phyloP scores from a whole-genome alignment of 1,139 yeast genomes.

The Candida smagusa region DNA sequence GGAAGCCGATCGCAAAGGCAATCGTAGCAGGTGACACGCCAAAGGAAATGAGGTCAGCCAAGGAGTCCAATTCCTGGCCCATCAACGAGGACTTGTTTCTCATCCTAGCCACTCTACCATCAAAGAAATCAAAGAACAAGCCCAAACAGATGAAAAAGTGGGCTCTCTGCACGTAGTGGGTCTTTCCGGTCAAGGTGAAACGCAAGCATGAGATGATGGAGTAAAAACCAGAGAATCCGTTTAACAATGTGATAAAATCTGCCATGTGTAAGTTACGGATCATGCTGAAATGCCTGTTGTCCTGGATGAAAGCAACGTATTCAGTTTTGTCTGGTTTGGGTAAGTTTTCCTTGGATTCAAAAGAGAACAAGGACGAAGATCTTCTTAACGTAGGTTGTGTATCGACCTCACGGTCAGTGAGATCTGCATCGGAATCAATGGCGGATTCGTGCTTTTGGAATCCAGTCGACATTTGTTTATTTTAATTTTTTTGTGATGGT shows the following conservation, averaged over 20 bases:
- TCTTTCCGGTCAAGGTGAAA: slow-evolving; percentile 63
- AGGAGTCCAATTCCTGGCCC: slow-evolving; percentile 96
- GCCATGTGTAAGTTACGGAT: slow-evolving; percentile 87
- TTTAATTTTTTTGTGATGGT: too few relatives aligned
- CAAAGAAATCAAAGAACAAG: slow-evolving; percentile 90
- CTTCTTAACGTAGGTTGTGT: slow-evolving; percentile 35
- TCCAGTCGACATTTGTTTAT: slow-evolving; percentile 10
- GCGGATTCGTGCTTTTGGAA: slow-evolving; percentile 32
- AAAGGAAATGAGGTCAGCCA: slow-evolving; percentile 90
- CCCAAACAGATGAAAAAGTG: slow-evolving; percentile 86
- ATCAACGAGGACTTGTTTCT: slow-evolving; percentile 87
- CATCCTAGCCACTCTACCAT: slow-evolving; percentile 94
- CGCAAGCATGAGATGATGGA: slow-evolving; percentile 83
- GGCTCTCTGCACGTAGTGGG: slow-evolving; percentile 81
- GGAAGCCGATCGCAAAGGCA: slow-evolving; percentile 89
- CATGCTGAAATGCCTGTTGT: slow-evolving; percentile 74
- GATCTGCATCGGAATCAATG: slow-evolving; percentile 33
- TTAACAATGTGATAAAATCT: slow-evolving; percentile 87
- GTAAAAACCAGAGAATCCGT: slow-evolving; percentile 88
- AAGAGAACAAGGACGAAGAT: slow-evolving; percentile 34
- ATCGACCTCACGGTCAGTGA: slow-evolving; percentile 22
- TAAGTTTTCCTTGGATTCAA: slow-evolving; percentile 37
- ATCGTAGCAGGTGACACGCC: slow-evolving; percentile 93
- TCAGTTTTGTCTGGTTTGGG: slow-evolving; percentile 71
- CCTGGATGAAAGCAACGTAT: slow-evolving; percentile 73